These are phyloP conservation scores for Gastrodia elata DNA, from an alignment of 106 monocot species.

Conservation along the genomic window DNA sequence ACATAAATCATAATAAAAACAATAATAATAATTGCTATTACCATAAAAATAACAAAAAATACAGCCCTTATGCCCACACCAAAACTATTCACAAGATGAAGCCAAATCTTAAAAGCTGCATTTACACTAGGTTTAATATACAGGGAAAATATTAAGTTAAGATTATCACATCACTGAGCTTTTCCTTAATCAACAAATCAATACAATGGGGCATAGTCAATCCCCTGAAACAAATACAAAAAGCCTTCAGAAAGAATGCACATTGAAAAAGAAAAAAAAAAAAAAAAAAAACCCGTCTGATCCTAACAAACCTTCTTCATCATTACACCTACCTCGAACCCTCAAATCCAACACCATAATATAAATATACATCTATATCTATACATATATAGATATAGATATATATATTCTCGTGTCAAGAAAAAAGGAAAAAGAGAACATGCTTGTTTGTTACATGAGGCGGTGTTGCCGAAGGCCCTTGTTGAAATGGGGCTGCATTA, in stretches of 20 bases:
- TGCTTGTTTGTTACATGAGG: constrained; percentile 33
- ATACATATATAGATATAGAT: background rate
- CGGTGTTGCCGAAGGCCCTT: constrained; percentile 84
- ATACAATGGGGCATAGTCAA: constrained; percentile 21
- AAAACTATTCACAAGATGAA: too few relatives aligned
- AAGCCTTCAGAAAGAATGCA: constrained; percentile 46
- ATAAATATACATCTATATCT: background rate
- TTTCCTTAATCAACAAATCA: constrained; percentile 6
- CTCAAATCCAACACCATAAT: background rate
- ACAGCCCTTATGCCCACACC: too few relatives aligned
- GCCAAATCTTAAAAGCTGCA: too few relatives aligned
- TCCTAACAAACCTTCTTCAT: background rate
- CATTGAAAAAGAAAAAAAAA: too few relatives aligned
- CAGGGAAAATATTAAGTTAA: too few relatives aligned
- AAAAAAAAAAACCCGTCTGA: background rate
- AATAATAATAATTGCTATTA: too few relatives aligned
- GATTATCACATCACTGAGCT: background rate
- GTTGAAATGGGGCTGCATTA: constrained; percentile 96
- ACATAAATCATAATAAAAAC: too few relatives aligned
- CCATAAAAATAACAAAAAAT: too few relatives aligned
- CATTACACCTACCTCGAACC: background rate
- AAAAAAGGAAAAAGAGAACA: background rate
- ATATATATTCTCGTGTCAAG: background rate
- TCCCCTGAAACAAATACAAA: too few relatives aligned
- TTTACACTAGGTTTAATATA: too few relatives aligned